phyloP scores from a whole-genome alignment of 345 rosid species.

The Eucalyptus lansdowneana region DNA sequence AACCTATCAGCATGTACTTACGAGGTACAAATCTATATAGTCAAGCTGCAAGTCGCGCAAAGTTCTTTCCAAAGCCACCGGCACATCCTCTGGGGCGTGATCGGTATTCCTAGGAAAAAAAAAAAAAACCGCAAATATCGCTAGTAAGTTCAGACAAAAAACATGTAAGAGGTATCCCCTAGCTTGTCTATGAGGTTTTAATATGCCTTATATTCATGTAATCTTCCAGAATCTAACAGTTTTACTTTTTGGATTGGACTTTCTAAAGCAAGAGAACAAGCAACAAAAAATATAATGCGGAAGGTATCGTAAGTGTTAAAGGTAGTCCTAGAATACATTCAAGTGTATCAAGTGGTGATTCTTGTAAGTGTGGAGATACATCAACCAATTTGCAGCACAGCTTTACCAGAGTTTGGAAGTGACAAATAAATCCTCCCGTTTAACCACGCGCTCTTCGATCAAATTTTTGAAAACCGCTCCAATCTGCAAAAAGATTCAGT shows the following conservation, averaged over 20 bases:
- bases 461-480: constrained; percentile 51
- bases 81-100: constrained; percentile 62
- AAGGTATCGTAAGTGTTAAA: neutral
- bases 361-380: neutral
- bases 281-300: neutral
- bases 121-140: neutral
- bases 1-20: constrained; percentile 5
- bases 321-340: neutral
- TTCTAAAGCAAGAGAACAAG: neutral
- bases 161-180: neutral
- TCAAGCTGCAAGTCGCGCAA: constrained; percentile 57
- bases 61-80: constrained; percentile 47
- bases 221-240: neutral
- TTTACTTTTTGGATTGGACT: neutral
- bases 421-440: constrained; percentile 60
- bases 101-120: constrained; percentile 19
- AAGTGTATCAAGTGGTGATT: neutral
- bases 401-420: constrained; percentile 72
- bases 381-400: neutral
- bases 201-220: neutral
- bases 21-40: constrained; percentile 73
- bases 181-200: neutral
- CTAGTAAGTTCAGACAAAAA: neutral
- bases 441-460: constrained; percentile 62
- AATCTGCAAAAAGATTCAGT: constrained; percentile 27